Percentiles rank a stretch among this genome's conserved stretches.
These are phyloP conservation scores for Diaporthe sp. DNA, from an alignment of 2,329 filamentous ascomycete species.

Conservation along the genomic window DNA sequence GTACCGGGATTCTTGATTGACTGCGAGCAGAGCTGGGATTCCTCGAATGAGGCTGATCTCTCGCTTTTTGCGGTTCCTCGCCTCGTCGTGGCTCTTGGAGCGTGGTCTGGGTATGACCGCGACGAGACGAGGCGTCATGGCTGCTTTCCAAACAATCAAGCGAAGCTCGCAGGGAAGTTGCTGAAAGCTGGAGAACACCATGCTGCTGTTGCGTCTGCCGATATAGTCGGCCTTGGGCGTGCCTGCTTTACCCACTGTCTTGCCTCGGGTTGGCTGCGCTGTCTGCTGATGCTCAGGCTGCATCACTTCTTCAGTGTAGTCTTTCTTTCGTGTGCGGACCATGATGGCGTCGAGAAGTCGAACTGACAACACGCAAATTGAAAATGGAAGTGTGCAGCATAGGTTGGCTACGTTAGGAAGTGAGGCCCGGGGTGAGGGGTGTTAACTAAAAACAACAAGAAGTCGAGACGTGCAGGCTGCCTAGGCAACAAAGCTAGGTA, in stretches of 20 bases:
- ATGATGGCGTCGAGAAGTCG: neutral
- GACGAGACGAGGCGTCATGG: neutral
- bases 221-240: neutral
- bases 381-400: neutral
- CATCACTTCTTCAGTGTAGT: neutral
- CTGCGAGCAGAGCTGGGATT: neutral
- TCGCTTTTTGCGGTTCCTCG: neutral
- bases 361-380: neutral
- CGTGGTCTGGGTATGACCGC: neutral
- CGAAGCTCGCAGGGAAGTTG: neutral
- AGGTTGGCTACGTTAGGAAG: neutral
- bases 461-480: neutral
- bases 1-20: neutral
- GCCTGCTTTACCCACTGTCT: neutral
- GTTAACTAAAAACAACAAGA: neutral
- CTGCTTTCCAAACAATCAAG: neutral
- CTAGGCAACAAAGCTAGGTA: neutral
- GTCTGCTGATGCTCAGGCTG: neutral
- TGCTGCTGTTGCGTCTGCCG: neutral
- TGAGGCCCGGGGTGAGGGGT: neutral
- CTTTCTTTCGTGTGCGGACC: neutral
- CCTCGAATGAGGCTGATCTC: neutral
- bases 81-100: accelerated
- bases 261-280: neutral
- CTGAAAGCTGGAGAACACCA: neutral